These are phyloP conservation scores for Botrytis tulipae DNA, from an alignment of 2,329 filamentous ascomycete genomes.

Conservation along the genomic window DNA sequence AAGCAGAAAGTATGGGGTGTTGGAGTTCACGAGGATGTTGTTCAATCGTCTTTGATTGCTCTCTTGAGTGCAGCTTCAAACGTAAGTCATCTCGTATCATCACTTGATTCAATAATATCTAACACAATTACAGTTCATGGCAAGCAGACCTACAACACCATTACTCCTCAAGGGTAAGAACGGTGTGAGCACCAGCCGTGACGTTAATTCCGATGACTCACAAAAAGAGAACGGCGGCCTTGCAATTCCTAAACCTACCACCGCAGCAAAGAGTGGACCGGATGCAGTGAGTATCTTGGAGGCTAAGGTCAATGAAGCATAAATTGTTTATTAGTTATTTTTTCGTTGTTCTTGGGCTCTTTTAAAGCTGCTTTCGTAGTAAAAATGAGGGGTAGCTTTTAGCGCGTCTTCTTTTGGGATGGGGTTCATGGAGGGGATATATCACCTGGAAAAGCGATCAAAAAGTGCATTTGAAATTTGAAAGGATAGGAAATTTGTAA, in stretches of 20 bases:
- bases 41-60: conserved; percentile 84
- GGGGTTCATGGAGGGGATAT: background rate
- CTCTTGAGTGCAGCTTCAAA: conserved; percentile 81
- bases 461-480: conserved; percentile 10
- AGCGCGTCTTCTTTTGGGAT: background rate
- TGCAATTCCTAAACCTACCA: conserved; percentile 32
- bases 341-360: background rate
- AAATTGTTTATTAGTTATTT: conserved; percentile 15
- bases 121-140: conserved; percentile 77
- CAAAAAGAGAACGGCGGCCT: conserved; percentile 30
- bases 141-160: conserved; percentile 67
- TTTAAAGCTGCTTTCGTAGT: background rate
- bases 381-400: conserved; percentile 13
- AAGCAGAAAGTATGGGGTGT: conserved; percentile 83
- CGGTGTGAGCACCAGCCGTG: conserved; percentile 43
- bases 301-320: conserved; percentile 42
- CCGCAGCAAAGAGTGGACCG: conserved; percentile 32
- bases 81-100: conserved; percentile 77
- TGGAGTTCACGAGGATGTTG: conserved; percentile 88
- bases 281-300: conserved; percentile 43
- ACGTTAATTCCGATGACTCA: conserved; percentile 40
- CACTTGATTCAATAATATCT: conserved; percentile 80
- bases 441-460: conserved; percentile 1
- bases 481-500: background rate
- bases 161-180: conserved; percentile 59